Percentiles rank a stretch among this genome's conserved stretches.
Evolutionary conservation across 75 land plant genomes (phyloP).

Genomic region (Sequoia sempervirens): DNA sequence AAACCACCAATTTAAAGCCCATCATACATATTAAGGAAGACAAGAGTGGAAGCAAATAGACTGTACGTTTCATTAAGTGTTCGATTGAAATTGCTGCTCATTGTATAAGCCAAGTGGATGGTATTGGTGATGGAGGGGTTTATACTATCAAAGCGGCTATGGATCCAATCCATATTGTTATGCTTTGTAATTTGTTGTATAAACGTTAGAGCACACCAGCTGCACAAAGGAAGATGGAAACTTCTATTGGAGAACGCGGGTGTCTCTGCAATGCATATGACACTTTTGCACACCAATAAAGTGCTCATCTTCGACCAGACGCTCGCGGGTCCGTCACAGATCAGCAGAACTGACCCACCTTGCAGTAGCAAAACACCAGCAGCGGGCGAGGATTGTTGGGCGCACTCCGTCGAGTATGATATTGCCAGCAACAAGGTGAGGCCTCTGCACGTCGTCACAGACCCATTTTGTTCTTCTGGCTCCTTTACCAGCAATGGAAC

Average conservation of each 20-base stretch:
- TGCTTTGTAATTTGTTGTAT: no score
- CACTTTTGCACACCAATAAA: constrained; percentile 41
- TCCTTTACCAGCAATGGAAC: constrained; percentile 20
- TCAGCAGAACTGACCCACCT: constrained; percentile 1
- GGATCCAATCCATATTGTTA: no score
- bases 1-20: no score
- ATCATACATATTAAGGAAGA: no score
- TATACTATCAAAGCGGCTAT: no score
- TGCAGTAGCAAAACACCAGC: constrained; percentile 9
- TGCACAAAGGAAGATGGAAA: constrained; percentile 20
- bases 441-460: constrained; percentile 16
- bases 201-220: background rate
- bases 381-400: constrained; percentile 28
- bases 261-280: constrained; percentile 68
- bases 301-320: constrained; percentile 55
- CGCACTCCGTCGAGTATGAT: constrained; percentile 31
- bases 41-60: no score
- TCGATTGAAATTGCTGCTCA: no score
- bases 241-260: constrained; percentile 41
- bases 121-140: background rate
- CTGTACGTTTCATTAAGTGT: no score
- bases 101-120: no score
- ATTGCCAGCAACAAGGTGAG: constrained; percentile 11
- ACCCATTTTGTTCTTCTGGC: constrained; percentile 29
- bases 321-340: constrained; percentile 32